phyloP scores from a whole-genome alignment of 768 basidiomycete species.

The Lactarius psammicola region DNA sequence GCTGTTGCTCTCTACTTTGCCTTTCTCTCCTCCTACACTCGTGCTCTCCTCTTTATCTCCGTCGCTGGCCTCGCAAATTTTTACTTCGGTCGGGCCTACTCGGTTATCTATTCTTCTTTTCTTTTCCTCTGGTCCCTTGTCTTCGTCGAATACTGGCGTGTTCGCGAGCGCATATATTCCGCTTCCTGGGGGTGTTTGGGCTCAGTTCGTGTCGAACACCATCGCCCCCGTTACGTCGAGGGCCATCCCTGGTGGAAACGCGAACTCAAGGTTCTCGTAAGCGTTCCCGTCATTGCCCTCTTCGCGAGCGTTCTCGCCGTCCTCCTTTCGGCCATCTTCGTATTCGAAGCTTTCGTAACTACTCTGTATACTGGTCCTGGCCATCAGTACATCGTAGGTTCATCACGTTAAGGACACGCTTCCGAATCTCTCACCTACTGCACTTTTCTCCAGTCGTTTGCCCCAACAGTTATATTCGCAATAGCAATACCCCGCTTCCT shows the following conservation, averaged over 20 bases:
- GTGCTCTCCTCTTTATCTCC: constrained; percentile 74
- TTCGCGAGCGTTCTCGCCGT: constrained; percentile 69
- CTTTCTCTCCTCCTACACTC: constrained; percentile 83
- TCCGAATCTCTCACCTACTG: neutral
- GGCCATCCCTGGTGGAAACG: constrained; percentile 71
- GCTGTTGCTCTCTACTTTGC: constrained; percentile 84
- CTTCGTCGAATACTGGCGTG: constrained; percentile 92
- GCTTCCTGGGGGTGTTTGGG: constrained; percentile 80
- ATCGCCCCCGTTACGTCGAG: constrained; percentile 53
- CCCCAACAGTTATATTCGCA: constrained; percentile 82
- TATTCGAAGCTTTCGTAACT: constrained; percentile 88
- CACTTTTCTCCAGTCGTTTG: constrained; percentile 53
- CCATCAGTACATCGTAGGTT: constrained; percentile 68
- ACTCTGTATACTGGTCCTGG: constrained; percentile 88
- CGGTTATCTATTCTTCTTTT: constrained; percentile 69
- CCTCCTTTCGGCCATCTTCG: constrained; percentile 77
- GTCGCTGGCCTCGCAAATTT: constrained; percentile 66
- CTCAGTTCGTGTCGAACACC: constrained; percentile 72
- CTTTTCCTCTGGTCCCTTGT: constrained; percentile 80
- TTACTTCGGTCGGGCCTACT: constrained; percentile 70
- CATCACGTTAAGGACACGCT: neutral
- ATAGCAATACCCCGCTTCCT: constrained; percentile 79
- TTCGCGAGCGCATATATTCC: constrained; percentile 80
- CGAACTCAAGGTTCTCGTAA: constrained; percentile 64
- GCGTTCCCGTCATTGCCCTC: constrained; percentile 67